These are phyloP conservation scores for Globisporangium paddicum DNA, from an alignment of 352 stramenopile species.

Conservation along the genomic window DNA sequence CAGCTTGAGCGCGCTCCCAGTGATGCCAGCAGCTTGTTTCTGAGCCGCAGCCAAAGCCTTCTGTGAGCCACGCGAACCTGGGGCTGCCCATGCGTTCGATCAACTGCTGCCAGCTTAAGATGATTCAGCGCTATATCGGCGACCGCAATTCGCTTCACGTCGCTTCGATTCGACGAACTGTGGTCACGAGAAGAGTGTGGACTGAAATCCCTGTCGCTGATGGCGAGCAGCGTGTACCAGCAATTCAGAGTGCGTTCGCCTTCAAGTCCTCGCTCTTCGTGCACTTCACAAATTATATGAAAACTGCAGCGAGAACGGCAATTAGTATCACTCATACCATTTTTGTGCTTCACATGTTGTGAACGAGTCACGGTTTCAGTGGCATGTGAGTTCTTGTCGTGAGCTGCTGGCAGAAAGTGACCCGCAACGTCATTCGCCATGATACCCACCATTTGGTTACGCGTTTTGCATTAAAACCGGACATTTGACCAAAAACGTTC, in stretches of 20 bases:
- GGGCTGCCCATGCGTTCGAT: slow-evolving; percentile 10
- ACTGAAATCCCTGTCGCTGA: background rate
- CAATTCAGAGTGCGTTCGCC: slow-evolving; percentile 14
- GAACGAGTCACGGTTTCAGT: no score
- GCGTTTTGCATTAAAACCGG: no score
- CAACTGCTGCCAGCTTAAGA: background rate
- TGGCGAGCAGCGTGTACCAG: background rate
- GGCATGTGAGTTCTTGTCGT: no score
- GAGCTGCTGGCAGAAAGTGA: no score
- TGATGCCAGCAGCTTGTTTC: slow-evolving; percentile 11
- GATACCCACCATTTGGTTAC: no score
- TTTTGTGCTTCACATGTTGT: no score
- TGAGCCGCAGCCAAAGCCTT: background rate
- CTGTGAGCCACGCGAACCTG: slow-evolving; percentile 1
- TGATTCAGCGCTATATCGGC: background rate
- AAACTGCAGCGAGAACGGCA: no score
- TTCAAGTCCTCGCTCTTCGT: slow-evolving; percentile 32
- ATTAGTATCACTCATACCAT: no score
- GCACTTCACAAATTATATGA: no score
- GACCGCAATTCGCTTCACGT: background rate
- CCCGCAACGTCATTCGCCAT: no score
- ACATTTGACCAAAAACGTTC: no score
- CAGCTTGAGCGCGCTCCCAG: slow-evolving; percentile 7
- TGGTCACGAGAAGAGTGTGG: background rate
- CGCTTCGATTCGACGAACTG: background rate